phyloP scores from a whole-genome alignment of 768 basidiomycete genomes.

The Mycena capillaripes region DNA sequence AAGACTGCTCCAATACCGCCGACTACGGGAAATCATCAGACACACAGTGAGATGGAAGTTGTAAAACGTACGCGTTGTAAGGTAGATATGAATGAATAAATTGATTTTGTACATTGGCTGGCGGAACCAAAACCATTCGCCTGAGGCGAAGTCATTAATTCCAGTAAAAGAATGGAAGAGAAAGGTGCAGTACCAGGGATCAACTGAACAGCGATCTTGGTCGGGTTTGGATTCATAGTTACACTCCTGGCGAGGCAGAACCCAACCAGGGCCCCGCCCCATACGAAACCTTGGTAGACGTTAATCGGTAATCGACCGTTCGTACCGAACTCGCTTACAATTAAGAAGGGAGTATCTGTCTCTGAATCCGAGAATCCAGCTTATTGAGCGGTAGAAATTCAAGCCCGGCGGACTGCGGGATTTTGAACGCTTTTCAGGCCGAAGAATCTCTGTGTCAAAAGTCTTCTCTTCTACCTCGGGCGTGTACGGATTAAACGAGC shows the following conservation, averaged over 20 bases:
- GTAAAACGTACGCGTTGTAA: slow-evolving; percentile 39
- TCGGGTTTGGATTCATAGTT: slow-evolving; percentile 34
- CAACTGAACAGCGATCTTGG: not conserved
- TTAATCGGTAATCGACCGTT: not conserved
- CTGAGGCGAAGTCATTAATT: slow-evolving; percentile 16
- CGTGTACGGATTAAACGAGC: slow-evolving; percentile 6
- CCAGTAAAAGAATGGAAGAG: not conserved
- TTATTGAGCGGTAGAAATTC: slow-evolving; percentile 40
- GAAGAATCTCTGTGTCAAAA: not conserved
- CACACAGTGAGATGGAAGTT: not conserved
- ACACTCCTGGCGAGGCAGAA: slow-evolving; percentile 41
- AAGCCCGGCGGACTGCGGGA: not conserved
- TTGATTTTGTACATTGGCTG: slow-evolving; percentile 37
- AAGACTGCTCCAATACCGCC: slow-evolving; percentile 40
- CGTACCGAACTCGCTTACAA: slow-evolving; percentile 27
- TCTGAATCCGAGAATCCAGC: slow-evolving; percentile 43
- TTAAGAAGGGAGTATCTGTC: slow-evolving; percentile 41
- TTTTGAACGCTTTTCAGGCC: not conserved
- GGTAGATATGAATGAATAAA: slow-evolving; percentile 43
- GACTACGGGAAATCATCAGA: slow-evolving; percentile 27
- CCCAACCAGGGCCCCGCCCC: slow-evolving; percentile 44
- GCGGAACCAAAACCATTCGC: slow-evolving; percentile 45
- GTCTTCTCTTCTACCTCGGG: slow-evolving; percentile 14
- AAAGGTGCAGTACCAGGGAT: slow-evolving; percentile 5
- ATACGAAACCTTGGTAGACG: slow-evolving; percentile 37